phyloP scores from a whole-genome alignment of 2,329 filamentous ascomycete genomes.

The Neofusicoccum kwambonambiense region DNA sequence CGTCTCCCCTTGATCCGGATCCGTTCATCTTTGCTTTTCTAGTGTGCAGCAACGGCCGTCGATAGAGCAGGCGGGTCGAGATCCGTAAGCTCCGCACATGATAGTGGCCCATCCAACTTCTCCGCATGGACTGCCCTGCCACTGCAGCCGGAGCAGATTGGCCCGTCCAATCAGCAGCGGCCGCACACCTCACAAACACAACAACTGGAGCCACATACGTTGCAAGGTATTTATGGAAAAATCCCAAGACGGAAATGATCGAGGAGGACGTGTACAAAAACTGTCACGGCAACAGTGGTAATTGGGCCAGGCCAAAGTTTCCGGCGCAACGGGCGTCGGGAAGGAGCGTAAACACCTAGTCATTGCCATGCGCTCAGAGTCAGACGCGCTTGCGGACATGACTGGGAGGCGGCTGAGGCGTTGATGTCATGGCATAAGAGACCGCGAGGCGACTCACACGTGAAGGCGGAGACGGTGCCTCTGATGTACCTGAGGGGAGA shows the following conservation, averaged over 20 bases:
- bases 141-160: background rate
- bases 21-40: background rate
- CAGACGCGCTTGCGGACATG: no score
- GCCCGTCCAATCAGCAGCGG: background rate
- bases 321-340: background rate
- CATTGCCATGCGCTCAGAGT: background rate
- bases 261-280: background rate
- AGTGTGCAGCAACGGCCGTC: background rate
- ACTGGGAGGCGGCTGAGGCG: no score
- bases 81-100: slow-evolving; percentile 12
- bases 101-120: slow-evolving; percentile 7
- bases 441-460: background rate
- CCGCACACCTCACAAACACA: slow-evolving; percentile 1
- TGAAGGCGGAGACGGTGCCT: background rate
- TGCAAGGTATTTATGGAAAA: slow-evolving; percentile 4
- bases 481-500: background rate
- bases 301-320: background rate
- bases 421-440: no score
- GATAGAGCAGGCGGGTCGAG: background rate
- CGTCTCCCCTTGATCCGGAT: background rate
- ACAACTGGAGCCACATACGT: slow-evolving; percentile 11
- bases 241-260: background rate
- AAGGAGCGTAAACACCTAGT: background rate
- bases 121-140: slow-evolving; percentile 13
- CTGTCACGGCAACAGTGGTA: background rate